Percentiles rank a stretch among this genome's conserved stretches.
These are phyloP conservation scores for Candida verbasci DNA, from an alignment of 805 yeast species.

Conservation along the genomic window DNA sequence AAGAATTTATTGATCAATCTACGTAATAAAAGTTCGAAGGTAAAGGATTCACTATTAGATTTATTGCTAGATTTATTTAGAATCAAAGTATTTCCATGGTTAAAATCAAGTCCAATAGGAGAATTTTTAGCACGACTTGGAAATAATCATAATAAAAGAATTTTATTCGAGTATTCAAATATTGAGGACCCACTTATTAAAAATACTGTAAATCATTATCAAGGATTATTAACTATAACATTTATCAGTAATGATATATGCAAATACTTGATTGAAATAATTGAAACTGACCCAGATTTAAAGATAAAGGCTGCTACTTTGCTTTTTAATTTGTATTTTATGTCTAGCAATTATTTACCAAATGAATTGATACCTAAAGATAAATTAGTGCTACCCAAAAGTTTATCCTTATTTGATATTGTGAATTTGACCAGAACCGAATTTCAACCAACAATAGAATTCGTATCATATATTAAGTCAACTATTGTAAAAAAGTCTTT, in stretches of 20 bases:
- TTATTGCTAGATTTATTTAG: slow-evolving; percentile 64
- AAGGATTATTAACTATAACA: slow-evolving; percentile 54
- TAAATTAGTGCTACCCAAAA: slow-evolving; percentile 16
- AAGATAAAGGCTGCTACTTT: slow-evolving; percentile 59
- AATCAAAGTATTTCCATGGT: slow-evolving; percentile 57
- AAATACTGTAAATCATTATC: slow-evolving; percentile 53
- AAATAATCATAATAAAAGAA: background rate
- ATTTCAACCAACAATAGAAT: background rate
- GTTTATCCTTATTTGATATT: slow-evolving; percentile 42
- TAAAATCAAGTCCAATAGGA: slow-evolving; percentile 19
- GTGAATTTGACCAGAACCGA: slow-evolving; percentile 39
- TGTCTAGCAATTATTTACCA: slow-evolving; percentile 56
- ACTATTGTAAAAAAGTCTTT: slow-evolving; percentile 20
- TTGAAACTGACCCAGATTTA: slow-evolving; percentile 39
- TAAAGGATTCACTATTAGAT: slow-evolving; percentile 65
- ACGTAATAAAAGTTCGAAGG: slow-evolving; percentile 44
- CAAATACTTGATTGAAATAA: slow-evolving; percentile 39
- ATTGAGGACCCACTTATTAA: slow-evolving; percentile 10
- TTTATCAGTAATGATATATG: slow-evolving; percentile 51
- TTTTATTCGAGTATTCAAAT: slow-evolving; percentile 11
- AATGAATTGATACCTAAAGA: slow-evolving; percentile 27
- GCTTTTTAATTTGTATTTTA: slow-evolving; percentile 54
- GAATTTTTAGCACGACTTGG: slow-evolving; percentile 13
- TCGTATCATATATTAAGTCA: slow-evolving; percentile 15
- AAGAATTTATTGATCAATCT: slow-evolving; percentile 59